Base-by-base conservation (phyloP, 208 protist species). In the Leishmania amazonensis region DNA sequence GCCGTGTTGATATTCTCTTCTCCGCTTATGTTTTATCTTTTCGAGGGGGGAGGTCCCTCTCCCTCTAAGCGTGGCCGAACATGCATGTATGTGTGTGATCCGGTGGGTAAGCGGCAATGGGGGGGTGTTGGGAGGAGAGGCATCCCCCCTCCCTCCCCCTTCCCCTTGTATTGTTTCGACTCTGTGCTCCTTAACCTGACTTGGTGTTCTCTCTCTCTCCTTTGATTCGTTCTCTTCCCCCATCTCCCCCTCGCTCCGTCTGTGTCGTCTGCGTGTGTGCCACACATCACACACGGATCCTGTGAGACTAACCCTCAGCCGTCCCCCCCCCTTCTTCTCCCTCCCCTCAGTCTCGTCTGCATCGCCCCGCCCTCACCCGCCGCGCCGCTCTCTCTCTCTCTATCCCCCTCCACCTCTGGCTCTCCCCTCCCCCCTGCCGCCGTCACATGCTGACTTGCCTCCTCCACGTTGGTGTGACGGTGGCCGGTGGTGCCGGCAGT, bases 371-470 rank as follows among this genome's bases (percentile, higher is more conserved):
- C 45, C 42, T 81, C 74, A 40, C 45, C 45, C 45, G 45, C 45
- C 45, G 45, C 9, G 9, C 45, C 45, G 45, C 45, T 1, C 60
- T 67, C 21, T 87, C 47, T 31, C 57, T 81, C 49, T 75, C 21
- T 75, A 42, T n/a, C 47, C 24, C 57, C 75, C 49, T 75, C 21
- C 70, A 42, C 17, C 75, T 79, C 28, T 87, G 17, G 70, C 71
- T 38, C 53, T 35, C 31, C 31, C 31, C n/a, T 31, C 77, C 75
- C 35, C 73, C 47, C 51, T 6, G 1, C 72, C 21, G 38, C 47
- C 65, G 67, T 58, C 21, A 24, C 19, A 31, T 13, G 57, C 57
- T 15, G 24, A 6, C 17, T 62, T 24, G 57, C 28, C 7, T 31
- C 57, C 24, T 15, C 31, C 62, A 21, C 3, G 31, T 68, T 68